Conservation (phyloP, 2,329 filamentous ascomycete genomes). For the Lachnellula occidentalis region DNA sequence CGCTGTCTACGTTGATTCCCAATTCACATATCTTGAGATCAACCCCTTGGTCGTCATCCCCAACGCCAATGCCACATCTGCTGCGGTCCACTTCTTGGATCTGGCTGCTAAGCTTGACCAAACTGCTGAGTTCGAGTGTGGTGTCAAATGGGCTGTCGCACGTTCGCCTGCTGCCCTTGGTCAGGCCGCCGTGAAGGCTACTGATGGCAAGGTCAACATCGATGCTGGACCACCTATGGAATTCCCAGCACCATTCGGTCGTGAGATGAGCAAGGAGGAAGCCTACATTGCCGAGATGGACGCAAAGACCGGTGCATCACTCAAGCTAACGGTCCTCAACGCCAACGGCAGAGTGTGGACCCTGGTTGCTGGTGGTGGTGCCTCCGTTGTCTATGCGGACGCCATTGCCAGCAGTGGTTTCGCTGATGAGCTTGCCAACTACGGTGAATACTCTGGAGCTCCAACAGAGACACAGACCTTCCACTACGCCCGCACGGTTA, state of each 20-base stretch:
- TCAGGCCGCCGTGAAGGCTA: constrained; percentile 59
- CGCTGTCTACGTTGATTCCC: constrained; percentile 98
- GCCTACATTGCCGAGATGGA: constrained; percentile 98
- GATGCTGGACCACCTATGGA: constrained; percentile 98
- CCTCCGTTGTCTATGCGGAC: constrained; percentile 97
- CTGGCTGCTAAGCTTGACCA: constrained; percentile 98
- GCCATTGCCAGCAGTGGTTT: constrained; percentile 96
- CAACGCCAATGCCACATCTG: constrained; percentile 85
- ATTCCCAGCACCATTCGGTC: constrained; percentile 97
- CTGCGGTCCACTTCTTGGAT: constrained; percentile 96
- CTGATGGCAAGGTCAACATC: constrained; percentile 76
- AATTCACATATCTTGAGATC: constrained; percentile 99
- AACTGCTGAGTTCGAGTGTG: constrained; percentile 98
- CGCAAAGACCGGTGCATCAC: constrained; percentile 97
- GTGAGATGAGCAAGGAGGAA: constrained; percentile 98
- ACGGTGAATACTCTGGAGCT: constrained; percentile 98
- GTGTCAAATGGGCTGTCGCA: constrained; percentile 97
- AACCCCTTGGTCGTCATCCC: constrained; percentile 98
- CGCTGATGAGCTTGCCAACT: constrained; percentile 95
- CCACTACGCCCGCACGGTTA: constrained; percentile 95
- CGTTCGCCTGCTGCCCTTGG: constrained; percentile 86
- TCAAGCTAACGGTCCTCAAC: constrained; percentile 97
- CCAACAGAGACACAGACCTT: constrained; percentile 98
- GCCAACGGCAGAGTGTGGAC: constrained; percentile 91
- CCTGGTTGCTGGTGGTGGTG: constrained; percentile 97